Evolutionary conservation across 83 land plant species (phyloP).

Genomic region (Picea engelmannii): DNA sequence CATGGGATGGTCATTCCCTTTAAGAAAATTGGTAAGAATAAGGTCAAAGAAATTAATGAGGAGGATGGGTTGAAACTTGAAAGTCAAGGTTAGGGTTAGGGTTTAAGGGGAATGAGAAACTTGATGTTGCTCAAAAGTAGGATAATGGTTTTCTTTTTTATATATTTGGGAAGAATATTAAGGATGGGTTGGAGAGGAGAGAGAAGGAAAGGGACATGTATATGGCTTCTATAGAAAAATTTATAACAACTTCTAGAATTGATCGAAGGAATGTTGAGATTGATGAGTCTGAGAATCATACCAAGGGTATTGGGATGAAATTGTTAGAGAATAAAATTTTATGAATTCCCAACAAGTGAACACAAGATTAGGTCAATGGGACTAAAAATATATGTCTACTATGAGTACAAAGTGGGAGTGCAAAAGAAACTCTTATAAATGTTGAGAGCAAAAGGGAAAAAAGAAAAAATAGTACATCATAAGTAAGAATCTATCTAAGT

Average conservation of each 20-base stretch:
- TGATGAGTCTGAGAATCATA: slow-evolving; percentile 67
- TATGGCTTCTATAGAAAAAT: slow-evolving; percentile 33
- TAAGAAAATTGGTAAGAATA: slow-evolving; percentile 64
- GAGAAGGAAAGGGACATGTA: slow-evolving; percentile 34
- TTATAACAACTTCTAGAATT: slow-evolving; percentile 28
- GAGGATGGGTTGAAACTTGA: slow-evolving; percentile 21
- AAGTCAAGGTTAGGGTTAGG: neutral
- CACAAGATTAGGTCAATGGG: no score
- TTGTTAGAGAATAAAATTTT: slow-evolving; percentile 83
- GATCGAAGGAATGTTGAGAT: slow-evolving; percentile 31
- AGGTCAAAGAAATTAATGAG: slow-evolving; percentile 15
- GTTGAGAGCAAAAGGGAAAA: no score
- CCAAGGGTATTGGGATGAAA: slow-evolving; percentile 83
- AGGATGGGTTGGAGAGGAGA: slow-evolving; percentile 73
- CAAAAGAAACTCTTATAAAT: no score
- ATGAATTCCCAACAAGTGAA: no score
- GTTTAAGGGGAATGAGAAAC: slow-evolving; percentile 17
- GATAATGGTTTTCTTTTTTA: slow-evolving; percentile 49
- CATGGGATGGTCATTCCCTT: slow-evolving; percentile 73
- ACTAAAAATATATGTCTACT: no score
- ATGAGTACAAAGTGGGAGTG: no score
- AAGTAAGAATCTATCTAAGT: no score
- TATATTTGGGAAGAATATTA: slow-evolving; percentile 76
- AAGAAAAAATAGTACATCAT: no score
- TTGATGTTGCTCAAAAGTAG: slow-evolving; percentile 3